Evolutionary conservation across 2,329 filamentous ascomycete species (phyloP), one percentile per base, ranked within the genome.

Genomic region (Fusarium buxicola): DNA sequence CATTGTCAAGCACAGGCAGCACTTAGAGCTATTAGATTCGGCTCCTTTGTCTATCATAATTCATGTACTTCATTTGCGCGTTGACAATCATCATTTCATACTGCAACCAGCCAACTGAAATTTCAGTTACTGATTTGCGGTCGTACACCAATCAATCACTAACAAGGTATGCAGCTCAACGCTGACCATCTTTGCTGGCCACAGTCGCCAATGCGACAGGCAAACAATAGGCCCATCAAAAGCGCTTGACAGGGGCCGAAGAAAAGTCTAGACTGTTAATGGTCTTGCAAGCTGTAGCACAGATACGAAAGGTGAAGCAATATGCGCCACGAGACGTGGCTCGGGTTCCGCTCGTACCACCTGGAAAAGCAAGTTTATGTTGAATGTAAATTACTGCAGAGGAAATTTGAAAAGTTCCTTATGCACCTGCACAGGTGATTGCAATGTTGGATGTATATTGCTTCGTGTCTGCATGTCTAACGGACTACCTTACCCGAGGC

Each of bases 361-460:
- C 11, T 24, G 18, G 12, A 31, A 39, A 41, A 39, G 27, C 25
- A 38, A 21, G 46, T 45, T 13, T 41, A 24, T 7, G n/a, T 18
- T 35, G 31, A 38, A n/a, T 16, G 24, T 1, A 5, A 27, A 32
- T 50, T 24, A 12, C 28, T 41, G 34, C 25, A 41, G 21, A n/a
- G 3, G n/a, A 16, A 30, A 39, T 36, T 9, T 8, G n/a, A 35
- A 55, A 32, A 55, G 55, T 62, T 40, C 32, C 25, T 55, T 56
- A 52, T 43, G 36, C 31, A 32, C 12, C 15, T 63, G 43, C 39
- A 49, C 35, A 63, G 34, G 58, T 52, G 51, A 58, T 58, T 55
- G 58, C 5, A 58, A 65, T 63, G 62, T 55, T 40, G 34, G 50
- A 45, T 38, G 50, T 41, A 63, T 59, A 63, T 58, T 65, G 36